Percentiles rank a stretch among this genome's conserved stretches.
Conservation (phyloP, 345 rosid genomes). For the Eucalyptus guilfoylei region DNA sequence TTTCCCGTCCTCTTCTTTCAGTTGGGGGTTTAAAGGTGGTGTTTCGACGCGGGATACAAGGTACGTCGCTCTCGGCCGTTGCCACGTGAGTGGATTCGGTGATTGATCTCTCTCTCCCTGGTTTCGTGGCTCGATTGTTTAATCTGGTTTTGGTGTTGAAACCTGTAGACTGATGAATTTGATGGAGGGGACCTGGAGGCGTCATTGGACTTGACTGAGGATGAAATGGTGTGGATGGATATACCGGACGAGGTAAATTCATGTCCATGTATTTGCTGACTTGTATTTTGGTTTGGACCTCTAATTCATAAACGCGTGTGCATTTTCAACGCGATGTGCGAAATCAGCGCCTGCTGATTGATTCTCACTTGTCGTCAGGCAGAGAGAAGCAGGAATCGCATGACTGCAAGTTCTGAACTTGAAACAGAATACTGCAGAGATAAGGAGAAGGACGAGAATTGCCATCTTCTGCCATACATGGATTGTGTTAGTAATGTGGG, state of each 20-base stretch:
- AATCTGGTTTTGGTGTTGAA: not conserved
- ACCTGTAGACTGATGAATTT: not conserved
- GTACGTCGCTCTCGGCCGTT: not conserved
- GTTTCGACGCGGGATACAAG: not conserved
- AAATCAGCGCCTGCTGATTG: not conserved
- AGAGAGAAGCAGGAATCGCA: not conserved
- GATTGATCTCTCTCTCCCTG: not conserved
- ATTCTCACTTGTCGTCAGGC: not conserved
- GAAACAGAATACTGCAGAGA: not conserved
- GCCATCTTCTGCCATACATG: not conserved
- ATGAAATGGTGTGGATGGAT: not conserved
- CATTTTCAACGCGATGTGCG: not conserved
- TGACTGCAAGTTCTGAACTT: not conserved
- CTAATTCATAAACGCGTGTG: not conserved
- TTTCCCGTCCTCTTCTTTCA: not conserved
- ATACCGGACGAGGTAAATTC: not conserved
- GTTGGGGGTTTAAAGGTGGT: not conserved
- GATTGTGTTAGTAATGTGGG: not conserved
- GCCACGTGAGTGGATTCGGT: not conserved
- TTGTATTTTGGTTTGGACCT: not conserved
- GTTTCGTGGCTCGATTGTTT: not conserved
- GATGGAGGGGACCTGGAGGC: not conserved
- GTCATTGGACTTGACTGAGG: not conserved
- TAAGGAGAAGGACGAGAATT: not conserved
- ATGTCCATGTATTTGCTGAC: not conserved